Conservation (phyloP, 2,329 filamentous ascomycete genomes). For the Fusarium neocosmosporiellum region DNA sequence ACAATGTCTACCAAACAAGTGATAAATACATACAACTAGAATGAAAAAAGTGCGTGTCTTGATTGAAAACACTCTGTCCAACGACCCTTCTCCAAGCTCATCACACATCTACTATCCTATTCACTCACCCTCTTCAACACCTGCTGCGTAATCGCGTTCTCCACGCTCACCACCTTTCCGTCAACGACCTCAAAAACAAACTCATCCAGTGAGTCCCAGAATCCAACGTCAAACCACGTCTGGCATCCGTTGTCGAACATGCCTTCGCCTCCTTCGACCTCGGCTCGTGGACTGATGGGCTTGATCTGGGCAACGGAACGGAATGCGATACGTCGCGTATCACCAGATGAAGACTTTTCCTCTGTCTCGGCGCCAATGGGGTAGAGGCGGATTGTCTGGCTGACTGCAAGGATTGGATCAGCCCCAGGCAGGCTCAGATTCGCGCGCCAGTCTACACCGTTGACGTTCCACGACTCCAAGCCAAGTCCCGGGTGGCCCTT, state of each 20-base stretch:
- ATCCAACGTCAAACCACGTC: neutral
- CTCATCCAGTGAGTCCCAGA: neutral
- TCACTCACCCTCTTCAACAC: neutral
- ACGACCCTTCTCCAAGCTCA: too few relatives aligned
- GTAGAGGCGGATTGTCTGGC: neutral
- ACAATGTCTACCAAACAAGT: neutral
- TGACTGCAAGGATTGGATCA: neutral
- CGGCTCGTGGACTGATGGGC: neutral
- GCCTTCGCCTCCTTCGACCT: neutral
- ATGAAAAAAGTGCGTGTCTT: neutral
- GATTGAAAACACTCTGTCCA: neutral
- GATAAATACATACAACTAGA: neutral
- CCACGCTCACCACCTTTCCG: neutral
- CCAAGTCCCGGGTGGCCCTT: constrained; percentile 15
- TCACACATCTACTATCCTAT: neutral
- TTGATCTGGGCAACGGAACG: neutral
- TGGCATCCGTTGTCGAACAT: neutral
- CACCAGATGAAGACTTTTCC: neutral
- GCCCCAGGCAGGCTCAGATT: neutral
- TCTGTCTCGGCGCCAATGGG: neutral
- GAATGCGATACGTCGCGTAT: neutral
- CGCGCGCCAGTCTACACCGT: constrained; percentile 1
- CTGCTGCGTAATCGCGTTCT: neutral
- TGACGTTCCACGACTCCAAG: neutral
- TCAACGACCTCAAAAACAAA: neutral